Conservation (phyloP, 148 eudicot genomes). For the Camellia japonica region DNA sequence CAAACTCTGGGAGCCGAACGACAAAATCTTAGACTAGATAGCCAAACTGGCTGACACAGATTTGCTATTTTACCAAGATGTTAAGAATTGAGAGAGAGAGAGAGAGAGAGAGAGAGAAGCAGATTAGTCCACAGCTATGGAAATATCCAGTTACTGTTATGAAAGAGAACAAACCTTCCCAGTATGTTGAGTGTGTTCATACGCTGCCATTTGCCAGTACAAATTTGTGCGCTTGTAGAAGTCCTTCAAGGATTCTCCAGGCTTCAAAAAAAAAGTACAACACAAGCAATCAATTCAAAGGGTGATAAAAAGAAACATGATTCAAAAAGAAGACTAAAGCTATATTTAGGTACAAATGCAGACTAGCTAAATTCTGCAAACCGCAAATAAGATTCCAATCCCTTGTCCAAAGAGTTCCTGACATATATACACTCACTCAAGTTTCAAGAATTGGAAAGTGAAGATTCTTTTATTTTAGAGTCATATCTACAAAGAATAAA, state of each 20-base stretch:
- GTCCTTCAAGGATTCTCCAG: slow-evolving; percentile 89
- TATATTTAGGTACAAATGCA: slow-evolving; percentile 1
- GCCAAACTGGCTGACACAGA: background rate
- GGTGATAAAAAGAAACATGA: background rate
- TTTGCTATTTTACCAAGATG: background rate
- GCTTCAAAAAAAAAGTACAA: slow-evolving; percentile 43
- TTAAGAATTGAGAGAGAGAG: background rate
- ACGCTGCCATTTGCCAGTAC: slow-evolving; percentile 99
- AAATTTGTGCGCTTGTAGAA: slow-evolving; percentile 86
- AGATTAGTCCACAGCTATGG: background rate
- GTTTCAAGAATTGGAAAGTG: background rate
- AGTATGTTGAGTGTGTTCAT: slow-evolving; percentile 97
- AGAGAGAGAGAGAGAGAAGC: background rate
- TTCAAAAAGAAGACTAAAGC: background rate
- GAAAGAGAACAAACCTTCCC: slow-evolving; percentile 66
- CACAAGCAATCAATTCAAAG: slow-evolving; percentile 16
- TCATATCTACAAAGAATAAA: background rate
- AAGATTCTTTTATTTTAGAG: background rate
- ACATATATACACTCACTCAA: too few relatives aligned
- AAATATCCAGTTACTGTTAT: background rate
- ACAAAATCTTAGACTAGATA: background rate
- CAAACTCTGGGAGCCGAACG: background rate
- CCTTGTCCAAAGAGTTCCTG: background rate
- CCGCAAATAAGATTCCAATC: background rate
- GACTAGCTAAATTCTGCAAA: background rate